Percentiles rank a stretch among this genome's conserved stretches.
Evolutionary conservation across 345 rosid genomes (phyloP).

Genomic region (Dovyalis caffra): DNA sequence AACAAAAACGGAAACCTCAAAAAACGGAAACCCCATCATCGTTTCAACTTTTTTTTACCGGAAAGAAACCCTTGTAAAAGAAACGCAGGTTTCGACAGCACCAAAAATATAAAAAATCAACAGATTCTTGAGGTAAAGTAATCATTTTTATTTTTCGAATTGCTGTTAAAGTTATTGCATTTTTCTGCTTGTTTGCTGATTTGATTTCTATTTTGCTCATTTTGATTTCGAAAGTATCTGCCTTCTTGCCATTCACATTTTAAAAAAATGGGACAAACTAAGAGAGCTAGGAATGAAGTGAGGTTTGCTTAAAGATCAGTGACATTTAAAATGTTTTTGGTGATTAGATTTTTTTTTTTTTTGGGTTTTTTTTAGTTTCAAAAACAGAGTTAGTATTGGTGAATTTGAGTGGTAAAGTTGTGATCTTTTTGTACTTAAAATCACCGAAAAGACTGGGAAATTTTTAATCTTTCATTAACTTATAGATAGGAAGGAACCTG

Average conservation of each 20-base stretch:
- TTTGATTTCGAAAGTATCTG: not conserved
- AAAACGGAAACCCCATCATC: not conserved
- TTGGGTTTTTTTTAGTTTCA: not conserved
- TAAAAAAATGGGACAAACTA: not conserved
- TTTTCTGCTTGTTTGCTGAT: not conserved
- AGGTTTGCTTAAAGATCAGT: not conserved
- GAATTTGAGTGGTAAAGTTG: not conserved
- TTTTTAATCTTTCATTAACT: not conserved
- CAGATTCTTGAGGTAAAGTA: not conserved
- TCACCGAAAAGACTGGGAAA: not conserved
- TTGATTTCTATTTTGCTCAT: not conserved
- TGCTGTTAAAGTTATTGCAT: not conserved
- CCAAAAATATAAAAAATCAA: not conserved
- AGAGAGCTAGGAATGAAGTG: not conserved
- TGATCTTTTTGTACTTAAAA: not conserved
- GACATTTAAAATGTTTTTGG: not conserved
- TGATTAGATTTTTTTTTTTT: not conserved
- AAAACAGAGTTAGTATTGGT: not conserved
- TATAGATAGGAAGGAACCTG: not conserved
- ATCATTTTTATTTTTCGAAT: not conserved
- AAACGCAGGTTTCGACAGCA: conserved; percentile 24
- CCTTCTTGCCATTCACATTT: not conserved
- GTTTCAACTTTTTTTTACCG: not conserved
- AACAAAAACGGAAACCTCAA: not conserved
- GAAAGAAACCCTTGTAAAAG: not conserved